Percentiles rank a stretch among this genome's conserved stretches.
Conservation (phyloP, 192 early-diverging fungal species). For the Backusella circina region DNA sequence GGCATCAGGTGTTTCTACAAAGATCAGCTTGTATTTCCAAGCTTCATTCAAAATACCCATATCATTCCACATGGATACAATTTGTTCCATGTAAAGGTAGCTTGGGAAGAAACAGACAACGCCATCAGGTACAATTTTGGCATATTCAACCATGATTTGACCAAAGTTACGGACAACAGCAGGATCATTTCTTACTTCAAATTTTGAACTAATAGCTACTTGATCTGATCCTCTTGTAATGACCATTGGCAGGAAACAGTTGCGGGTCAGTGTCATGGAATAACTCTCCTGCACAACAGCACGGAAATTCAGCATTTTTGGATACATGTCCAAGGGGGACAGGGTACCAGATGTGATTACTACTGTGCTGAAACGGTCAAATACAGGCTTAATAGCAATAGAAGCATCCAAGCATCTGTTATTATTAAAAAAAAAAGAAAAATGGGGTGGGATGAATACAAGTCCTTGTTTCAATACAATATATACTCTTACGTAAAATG, state of each 20-base stretch:
- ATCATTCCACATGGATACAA: conserved; percentile 98
- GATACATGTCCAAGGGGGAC: conserved; percentile 98
- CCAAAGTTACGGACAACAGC: conserved; percentile 99
- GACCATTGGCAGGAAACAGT: conserved; percentile 95
- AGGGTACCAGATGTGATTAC: conserved; percentile 99
- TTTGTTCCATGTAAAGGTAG: conserved; percentile 98
- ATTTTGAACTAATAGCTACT: conserved; percentile 95
- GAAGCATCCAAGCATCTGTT: conserved; percentile 91
- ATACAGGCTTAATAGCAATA: conserved; percentile 94
- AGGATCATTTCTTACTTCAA: conserved; percentile 97
- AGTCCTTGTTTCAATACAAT: not conserved
- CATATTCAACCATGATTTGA: conserved; percentile 92
- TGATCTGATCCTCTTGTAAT: conserved; percentile 98
- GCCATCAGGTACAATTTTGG: conserved; percentile 93
- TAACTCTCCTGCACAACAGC: conserved; percentile 90
- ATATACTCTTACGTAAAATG: conserved; percentile 64
- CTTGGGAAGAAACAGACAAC: conserved; percentile 98
- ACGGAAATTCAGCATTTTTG: conserved; percentile 86
- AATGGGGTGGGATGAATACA: not conserved
- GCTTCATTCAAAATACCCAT: conserved; percentile 94
- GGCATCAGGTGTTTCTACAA: conserved; percentile 98
- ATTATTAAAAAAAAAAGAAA: not conserved
- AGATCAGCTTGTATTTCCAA: conserved; percentile 97
- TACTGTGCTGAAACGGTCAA: conserved; percentile 93
- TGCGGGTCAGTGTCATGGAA: conserved; percentile 92